Conservation (phyloP, 371 early-diverging fungal genomes). For the Globomyces sp. region DNA sequence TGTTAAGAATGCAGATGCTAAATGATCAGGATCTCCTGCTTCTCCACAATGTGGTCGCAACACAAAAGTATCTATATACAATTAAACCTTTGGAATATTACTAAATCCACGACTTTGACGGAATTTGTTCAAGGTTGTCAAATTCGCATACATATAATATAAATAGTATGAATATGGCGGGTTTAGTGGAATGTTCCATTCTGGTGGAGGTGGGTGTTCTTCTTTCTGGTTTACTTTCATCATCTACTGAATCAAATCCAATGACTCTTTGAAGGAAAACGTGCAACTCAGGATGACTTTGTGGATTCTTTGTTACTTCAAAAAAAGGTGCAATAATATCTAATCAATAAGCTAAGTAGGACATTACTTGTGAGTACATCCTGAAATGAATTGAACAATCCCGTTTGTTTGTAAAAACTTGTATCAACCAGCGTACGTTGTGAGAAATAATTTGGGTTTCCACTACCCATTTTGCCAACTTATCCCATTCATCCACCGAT, state of each 20-base stretch:
- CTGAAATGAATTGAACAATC: slow-evolving; percentile 71
- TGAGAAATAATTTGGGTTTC: slow-evolving; percentile 85
- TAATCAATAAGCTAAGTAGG: slow-evolving; percentile 23
- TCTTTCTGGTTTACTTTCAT: slow-evolving; percentile 92
- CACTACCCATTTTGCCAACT: slow-evolving; percentile 94
- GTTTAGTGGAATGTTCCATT: slow-evolving; percentile 77
- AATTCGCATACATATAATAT: slow-evolving; percentile 94
- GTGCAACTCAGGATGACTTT: slow-evolving; percentile 83
- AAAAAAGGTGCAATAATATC: slow-evolving; percentile 94
- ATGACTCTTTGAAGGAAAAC: slow-evolving; percentile 92
- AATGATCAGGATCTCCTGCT: slow-evolving; percentile 96
- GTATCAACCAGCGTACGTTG: slow-evolving; percentile 97
- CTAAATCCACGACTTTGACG: slow-evolving; percentile 77
- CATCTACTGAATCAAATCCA: slow-evolving; percentile 98
- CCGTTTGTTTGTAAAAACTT: slow-evolving; percentile 60
- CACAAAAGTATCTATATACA: slow-evolving; percentile 76
- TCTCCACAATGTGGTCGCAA: slow-evolving; percentile 97
- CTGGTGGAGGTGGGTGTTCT: slow-evolving; percentile 75
- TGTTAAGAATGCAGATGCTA: slow-evolving; percentile 90
- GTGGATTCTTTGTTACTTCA: slow-evolving; percentile 86
- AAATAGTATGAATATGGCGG: slow-evolving; percentile 98
- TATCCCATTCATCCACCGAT: slow-evolving; percentile 85
- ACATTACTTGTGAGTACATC: slow-evolving; percentile 70
- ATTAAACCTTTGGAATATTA: slow-evolving; percentile 36
- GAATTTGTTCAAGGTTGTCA: slow-evolving; percentile 84